Percentiles rank a stretch among this genome's conserved stretches.
Conservation (phyloP, 2,329 filamentous ascomycete genomes). For the Talaromyces sp. region DNA sequence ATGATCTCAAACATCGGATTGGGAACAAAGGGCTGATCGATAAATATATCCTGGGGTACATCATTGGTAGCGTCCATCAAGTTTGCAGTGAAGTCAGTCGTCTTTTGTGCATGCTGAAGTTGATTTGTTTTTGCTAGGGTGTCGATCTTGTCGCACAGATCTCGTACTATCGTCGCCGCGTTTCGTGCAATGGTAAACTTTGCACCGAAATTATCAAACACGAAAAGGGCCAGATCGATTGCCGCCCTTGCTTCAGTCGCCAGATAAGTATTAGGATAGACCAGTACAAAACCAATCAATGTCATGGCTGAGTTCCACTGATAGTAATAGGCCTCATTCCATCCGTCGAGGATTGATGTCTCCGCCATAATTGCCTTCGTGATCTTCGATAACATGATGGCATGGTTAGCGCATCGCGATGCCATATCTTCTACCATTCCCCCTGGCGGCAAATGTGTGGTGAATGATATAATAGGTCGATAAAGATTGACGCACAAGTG, state of each 20-base stretch:
- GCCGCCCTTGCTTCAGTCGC: slow-evolving; percentile 22
- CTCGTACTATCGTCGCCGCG: slow-evolving; percentile 25
- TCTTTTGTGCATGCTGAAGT: neutral
- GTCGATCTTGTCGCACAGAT: slow-evolving; percentile 20
- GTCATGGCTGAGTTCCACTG: slow-evolving; percentile 35
- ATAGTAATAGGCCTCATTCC: slow-evolving; percentile 29
- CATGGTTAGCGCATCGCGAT: slow-evolving; percentile 3
- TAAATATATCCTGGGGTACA: neutral
- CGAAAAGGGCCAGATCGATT: slow-evolving; percentile 39
- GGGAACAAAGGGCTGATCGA: neutral
- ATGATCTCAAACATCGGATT: neutral
- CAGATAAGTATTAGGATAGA: slow-evolving; percentile 24
- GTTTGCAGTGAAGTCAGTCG: neutral
- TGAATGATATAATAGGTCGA: slow-evolving; percentile 13
- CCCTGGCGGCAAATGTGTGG: neutral
- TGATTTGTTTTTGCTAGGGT: slow-evolving; percentile 3
- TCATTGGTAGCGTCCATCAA: neutral
- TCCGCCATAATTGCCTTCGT: neutral
- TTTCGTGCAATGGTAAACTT: slow-evolving; percentile 38
- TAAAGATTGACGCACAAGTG: slow-evolving; percentile 9
- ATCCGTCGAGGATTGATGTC: slow-evolving; percentile 23
- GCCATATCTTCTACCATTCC: neutral
- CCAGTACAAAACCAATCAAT: slow-evolving; percentile 33
- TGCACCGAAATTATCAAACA: slow-evolving; percentile 36
- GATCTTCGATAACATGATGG: slow-evolving; percentile 10